Evolutionary conservation across 495 filamentous ascomycete genomes (phyloP), one percentile per base, ranked within the genome.

Genomic region (Podospora anserina): DNA sequence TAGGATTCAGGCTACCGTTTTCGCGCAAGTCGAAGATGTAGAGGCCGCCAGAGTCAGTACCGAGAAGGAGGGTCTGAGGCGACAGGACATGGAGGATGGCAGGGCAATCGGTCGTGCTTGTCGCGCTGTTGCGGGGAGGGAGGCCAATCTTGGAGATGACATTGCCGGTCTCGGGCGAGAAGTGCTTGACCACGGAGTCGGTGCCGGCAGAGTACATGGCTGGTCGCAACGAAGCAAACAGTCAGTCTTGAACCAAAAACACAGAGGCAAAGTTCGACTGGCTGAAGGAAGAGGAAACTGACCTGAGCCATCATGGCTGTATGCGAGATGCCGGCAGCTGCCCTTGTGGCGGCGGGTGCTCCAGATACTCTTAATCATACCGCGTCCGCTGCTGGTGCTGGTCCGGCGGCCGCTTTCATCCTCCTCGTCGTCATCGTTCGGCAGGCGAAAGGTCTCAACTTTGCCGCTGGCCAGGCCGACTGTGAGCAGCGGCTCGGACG

Each of bases 21-120:
- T 83, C 83, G 68, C 95, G 93, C 7, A 97, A 84, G 78, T 98
- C 96, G 80, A 93, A 95, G 68, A 98, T 84, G 77, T 99, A 92
- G 19, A 99, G 82, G 30, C 90, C 88, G 32, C 92, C 91, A 16
- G 91, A 94, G 80, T 99, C 95, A 69, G 93, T 94, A 34, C 90
- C 93, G 34, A 97, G 86, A 27, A 99, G 87, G 20, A 99, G 85
- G 23, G 92, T 96, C 76, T 96, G 92, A 1, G 93, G 90, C 2
- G 91, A 92, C 32, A 97, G 88, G 5, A 87, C 84, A 72, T 95
- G 89, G 59, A 98, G 82, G 49, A 94, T 81, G 28, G 91, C 89
- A 0, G 95, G 90, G 9, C 85, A 80, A 74, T 99, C 95, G 26
- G 74, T 75, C 20, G 74, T 61, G 44, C 74, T 76, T 55, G 71